Conservation (phyloP, 2,329 filamentous ascomycete species). For the Cladosporium sp. region DNA sequence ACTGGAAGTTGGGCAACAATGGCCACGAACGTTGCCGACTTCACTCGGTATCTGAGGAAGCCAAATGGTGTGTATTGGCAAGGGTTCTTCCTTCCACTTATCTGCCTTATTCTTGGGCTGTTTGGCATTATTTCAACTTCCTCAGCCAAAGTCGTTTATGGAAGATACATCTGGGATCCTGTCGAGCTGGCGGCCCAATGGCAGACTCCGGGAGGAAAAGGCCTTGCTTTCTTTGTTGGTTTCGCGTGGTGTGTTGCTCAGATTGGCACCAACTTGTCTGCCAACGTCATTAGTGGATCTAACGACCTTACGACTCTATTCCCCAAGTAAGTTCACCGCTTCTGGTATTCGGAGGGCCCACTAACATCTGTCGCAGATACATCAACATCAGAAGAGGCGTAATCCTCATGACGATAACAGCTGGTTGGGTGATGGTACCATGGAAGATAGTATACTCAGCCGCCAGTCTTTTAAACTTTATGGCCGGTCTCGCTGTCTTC, state of each 20-base stretch:
- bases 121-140: conserved; percentile 55
- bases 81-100: conserved; percentile 61
- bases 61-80: conserved; percentile 75
- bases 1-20: conserved; percentile 44
- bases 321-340: conserved; percentile 28
- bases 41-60: conserved; percentile 57
- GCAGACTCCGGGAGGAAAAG: conserved; percentile 47
- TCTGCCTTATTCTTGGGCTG: conserved; percentile 69
- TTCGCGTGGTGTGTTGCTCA: conserved; percentile 48
- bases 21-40: conserved; percentile 50
- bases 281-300: conserved; percentile 45
- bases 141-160: conserved; percentile 47
- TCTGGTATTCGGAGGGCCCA: not conserved
- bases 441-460: conserved; percentile 47
- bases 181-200: conserved; percentile 49
- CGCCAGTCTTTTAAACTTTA: conserved; percentile 44
- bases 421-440: conserved; percentile 41
- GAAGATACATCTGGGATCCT: conserved; percentile 49
- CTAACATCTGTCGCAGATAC: conserved; percentile 29
- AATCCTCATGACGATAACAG: conserved; percentile 54
- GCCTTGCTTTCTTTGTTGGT: conserved; percentile 52
- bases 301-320: conserved; percentile 45
- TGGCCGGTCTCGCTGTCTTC: conserved; percentile 63
- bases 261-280: conserved; percentile 48
- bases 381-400: conserved; percentile 47